Base-by-base conservation (phyloP, 768 basidiomycete species). In the Lactifluus piperatus region DNA sequence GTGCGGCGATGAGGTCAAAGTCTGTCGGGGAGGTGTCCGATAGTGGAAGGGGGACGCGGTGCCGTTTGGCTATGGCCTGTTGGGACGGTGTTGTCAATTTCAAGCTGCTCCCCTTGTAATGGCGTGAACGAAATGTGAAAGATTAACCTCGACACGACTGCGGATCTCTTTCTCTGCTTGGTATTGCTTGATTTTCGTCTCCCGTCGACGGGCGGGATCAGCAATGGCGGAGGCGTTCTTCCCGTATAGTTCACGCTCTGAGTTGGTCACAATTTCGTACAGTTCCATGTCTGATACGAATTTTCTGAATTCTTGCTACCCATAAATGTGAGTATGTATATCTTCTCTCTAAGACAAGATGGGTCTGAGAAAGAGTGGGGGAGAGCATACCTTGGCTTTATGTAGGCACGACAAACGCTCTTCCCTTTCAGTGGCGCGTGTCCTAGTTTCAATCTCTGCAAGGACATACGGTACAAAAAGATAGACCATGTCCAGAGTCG, bases 161-260 rank as follows among this genome's bases (percentile, higher is more conserved):
- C 83, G 80, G 29, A 97, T 72, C 36, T 88, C 86, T 71, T 90
- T 94, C 72, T 95, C 93, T 57, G 82, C 80, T 71, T 86, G 84
- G 71, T 83, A 97, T 68, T 94, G 94, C 61, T 82, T 84, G 63
- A 99, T 97, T 75, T 97, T 99, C 34, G 85, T 70, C 64, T 95
- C 93, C 64, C 97, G 75, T 56, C 87, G 78, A 67, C 79, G 81
- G 1, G 82, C 79, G 20, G 85, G 80, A 70, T 97, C 88, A 10
- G 67, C 71, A 50, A 84, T 71, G n/a, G 74, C 65, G 9, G 76
- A 75, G 10, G 78, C 63, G 53, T 76, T 77, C 48, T 76, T 77
- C 45, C 72, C 74, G 64, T 84, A 80, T 11, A 91, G 68, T 13
- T 70, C 71, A 47, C 79, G 79, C 64, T 91, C 86, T 2, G 77